A percentile compares a stretch with the other conserved stretches of the same genome.
These are phyloP conservation scores for Entoloma clypeatum DNA, from an alignment of 1,284 basidiomycete species.

Conservation along the genomic window DNA sequence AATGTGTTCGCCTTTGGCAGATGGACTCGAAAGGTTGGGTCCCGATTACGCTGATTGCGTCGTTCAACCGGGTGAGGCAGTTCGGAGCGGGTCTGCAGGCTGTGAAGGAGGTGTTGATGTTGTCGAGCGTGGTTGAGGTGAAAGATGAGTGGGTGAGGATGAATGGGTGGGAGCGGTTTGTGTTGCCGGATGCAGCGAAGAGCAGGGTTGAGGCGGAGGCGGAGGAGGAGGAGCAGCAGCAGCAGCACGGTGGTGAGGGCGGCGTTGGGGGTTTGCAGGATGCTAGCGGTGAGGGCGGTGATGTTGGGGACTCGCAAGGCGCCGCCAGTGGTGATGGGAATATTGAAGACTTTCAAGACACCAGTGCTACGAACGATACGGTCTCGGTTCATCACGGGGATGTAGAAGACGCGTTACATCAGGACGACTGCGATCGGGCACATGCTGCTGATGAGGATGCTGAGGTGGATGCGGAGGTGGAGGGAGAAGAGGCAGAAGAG, in stretches of 20 bases:
- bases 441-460: conserved; percentile 11
- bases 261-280: neutral
- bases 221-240: conserved; percentile 5
- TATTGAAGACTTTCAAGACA: too few species aligned
- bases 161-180: conserved; percentile 61
- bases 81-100: conserved; percentile 65
- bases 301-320: conserved; percentile 3
- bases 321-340: too few species aligned
- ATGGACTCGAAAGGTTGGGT: conserved; percentile 93
- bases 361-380: neutral
- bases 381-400: conserved; percentile 1
- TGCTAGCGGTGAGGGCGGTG: conserved; percentile 4
- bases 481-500: conserved; percentile 23
- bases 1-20: conserved; percentile 36
- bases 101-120: conserved; percentile 67
- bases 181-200: conserved; percentile 63
- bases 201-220: conserved; percentile 38
- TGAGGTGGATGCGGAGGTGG: conserved; percentile 23
- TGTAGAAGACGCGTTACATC: neutral
- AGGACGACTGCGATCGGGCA: neutral
- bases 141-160: conserved; percentile 66
- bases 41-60: conserved; percentile 72
- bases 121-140: conserved; percentile 75
- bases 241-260: neutral
- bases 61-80: conserved; percentile 80